Percentiles rank a stretch among this genome's conserved stretches.
These are phyloP conservation scores for Quercus aquifolioides DNA, from an alignment of 306 rosid genomes.

Conservation along the genomic window DNA sequence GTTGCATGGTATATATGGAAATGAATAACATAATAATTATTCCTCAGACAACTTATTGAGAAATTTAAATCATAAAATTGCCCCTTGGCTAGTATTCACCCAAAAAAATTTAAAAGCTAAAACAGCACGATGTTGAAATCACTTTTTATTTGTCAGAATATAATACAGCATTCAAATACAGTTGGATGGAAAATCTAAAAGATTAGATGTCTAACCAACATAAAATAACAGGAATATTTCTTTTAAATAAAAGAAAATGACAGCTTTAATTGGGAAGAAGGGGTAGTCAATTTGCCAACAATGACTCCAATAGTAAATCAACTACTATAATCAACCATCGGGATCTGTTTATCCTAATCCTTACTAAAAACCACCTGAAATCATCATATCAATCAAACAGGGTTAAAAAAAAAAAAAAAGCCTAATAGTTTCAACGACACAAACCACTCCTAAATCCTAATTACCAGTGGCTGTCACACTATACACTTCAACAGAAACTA, in stretches of 20 bases:
- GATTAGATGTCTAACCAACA: not conserved
- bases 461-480: not conserved
- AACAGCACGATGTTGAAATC: not conserved
- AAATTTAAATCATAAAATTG: not conserved
- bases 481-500: slow-evolving; percentile 12
- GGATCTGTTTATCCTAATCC: slow-evolving; percentile 55
- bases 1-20: not conserved
- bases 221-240: not conserved
- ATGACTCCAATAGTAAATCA: not conserved
- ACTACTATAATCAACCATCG: slow-evolving; percentile 73
- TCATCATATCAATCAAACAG: not conserved
- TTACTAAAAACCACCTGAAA: slow-evolving; percentile 11
- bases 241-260: not conserved
- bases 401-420: not conserved
- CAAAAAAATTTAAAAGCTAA: not conserved
- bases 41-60: not conserved
- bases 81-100: not conserved
- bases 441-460: not conserved
- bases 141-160: not conserved
- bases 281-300: not conserved
- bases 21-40: not conserved
- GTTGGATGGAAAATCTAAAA: not conserved
- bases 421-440: not conserved
- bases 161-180: not conserved
- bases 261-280: not conserved